Conservation (phyloP, 2,329 filamentous ascomycete species). For the Orbilia quercus region DNA sequence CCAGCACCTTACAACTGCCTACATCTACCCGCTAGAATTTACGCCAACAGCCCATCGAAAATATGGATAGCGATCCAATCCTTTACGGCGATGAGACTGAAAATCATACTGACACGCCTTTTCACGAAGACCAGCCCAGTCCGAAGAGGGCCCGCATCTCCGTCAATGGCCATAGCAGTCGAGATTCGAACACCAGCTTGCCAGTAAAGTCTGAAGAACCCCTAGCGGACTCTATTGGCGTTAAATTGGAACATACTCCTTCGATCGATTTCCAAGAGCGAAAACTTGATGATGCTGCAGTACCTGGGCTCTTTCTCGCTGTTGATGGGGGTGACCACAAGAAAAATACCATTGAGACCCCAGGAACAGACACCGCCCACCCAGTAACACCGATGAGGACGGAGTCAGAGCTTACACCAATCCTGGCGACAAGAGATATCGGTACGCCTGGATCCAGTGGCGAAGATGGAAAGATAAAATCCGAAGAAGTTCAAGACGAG, state of each 20-base stretch:
- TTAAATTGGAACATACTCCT: not conserved
- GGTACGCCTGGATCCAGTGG: not conserved
- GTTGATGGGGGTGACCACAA: slow-evolving; percentile 11
- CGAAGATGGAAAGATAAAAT: not conserved
- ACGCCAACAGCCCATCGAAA: not conserved
- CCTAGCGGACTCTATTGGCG: not conserved
- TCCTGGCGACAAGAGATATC: not conserved
- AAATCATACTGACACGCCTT: not conserved
- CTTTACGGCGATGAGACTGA: slow-evolving; percentile 43
- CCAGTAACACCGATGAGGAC: not conserved
- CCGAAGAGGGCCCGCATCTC: slow-evolving; percentile 49
- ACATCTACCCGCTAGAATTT: too few relatives aligned
- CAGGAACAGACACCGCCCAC: not conserved
- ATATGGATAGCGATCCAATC: slow-evolving; percentile 48
- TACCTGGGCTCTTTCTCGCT: slow-evolving; percentile 45
- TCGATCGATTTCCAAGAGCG: not conserved
- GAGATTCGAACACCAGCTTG: not conserved
- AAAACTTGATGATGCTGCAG: not conserved
- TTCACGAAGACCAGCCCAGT: slow-evolving; percentile 29
- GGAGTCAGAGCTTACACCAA: not conserved
- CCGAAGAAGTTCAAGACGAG: not conserved
- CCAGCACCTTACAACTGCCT: too few relatives aligned
- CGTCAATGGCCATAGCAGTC: slow-evolving; percentile 5
- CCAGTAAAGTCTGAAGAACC: not conserved
- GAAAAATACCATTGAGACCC: not conserved